Conservation (phyloP, 1,139 yeast species). For the Yamadazyma oceani region DNA sequence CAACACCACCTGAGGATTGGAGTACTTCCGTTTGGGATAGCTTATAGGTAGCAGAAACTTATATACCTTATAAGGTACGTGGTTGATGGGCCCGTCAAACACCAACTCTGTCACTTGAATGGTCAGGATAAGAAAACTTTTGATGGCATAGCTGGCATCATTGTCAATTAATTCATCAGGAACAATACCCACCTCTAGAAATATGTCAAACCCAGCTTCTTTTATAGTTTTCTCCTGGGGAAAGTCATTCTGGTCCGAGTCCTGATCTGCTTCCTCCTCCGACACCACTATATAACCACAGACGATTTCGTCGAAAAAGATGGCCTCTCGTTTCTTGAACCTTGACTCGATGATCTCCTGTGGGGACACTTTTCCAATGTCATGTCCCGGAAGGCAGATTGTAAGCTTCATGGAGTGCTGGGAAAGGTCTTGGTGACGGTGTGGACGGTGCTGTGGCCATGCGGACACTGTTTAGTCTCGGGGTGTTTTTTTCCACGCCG, state of each 20-base stretch:
- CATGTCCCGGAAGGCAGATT: neutral
- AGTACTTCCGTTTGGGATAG: constrained; percentile 37
- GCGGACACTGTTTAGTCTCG: no score
- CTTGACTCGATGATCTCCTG: neutral
- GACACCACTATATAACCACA: constrained; percentile 31
- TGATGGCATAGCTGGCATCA: constrained; percentile 5
- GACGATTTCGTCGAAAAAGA: constrained; percentile 42
- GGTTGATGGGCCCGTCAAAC: constrained; percentile 1
- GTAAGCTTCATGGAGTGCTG: neutral
- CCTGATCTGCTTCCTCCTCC: constrained; percentile 8
- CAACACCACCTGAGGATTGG: constrained; percentile 31
- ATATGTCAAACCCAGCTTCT: constrained; percentile 15
- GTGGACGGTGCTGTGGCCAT: no score
- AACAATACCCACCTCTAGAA: constrained; percentile 28
- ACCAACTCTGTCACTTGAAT: constrained; percentile 5
- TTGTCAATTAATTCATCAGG: constrained; percentile 26
- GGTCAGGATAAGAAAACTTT: constrained; percentile 3
- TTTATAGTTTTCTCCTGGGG: no score
- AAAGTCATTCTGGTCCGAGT: neutral
- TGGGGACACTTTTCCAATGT: neutral
- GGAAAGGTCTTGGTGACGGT: neutral
- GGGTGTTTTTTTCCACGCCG: no score
- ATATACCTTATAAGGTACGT: constrained; percentile 13
- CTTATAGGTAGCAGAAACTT: constrained; percentile 33
- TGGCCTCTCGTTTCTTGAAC: constrained; percentile 9